A percentile compares a stretch with the other conserved stretches of the same genome.
phyloP scores from a whole-genome alignment of 768 basidiomycete species.

The Leucocoprinus leucothites region DNA sequence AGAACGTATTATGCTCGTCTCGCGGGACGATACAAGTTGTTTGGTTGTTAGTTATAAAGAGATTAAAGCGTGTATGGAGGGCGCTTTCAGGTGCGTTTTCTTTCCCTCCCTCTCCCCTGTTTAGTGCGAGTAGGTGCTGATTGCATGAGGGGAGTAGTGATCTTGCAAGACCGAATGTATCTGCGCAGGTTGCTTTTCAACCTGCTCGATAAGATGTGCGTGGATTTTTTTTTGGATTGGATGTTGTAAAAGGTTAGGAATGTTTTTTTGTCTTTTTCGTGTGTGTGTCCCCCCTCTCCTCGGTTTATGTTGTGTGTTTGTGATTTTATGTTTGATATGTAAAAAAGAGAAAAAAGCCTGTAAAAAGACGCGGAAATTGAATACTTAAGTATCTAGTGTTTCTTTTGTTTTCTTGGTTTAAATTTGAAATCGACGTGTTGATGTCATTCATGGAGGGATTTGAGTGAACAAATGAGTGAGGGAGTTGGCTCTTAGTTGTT shows the following conservation, averaged over 20 bases:
- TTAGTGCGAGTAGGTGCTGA: background rate
- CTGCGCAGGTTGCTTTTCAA: background rate
- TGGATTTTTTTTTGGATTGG: background rate
- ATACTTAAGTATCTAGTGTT: too few relatives aligned
- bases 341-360: too few relatives aligned
- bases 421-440: too few relatives aligned
- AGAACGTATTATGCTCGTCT: conserved; percentile 91
- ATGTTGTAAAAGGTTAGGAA: background rate
- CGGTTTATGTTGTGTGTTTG: too few relatives aligned
- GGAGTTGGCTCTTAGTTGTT: too few relatives aligned
- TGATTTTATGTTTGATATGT: too few relatives aligned
- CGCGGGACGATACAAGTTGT: conserved; percentile 94
- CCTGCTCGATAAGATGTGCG: background rate
- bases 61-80: conserved; percentile 80
- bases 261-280: background rate
- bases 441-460: too few relatives aligned
- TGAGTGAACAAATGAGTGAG: too few relatives aligned
- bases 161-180: conserved; percentile 26
- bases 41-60: conserved; percentile 93
- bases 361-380: too few relatives aligned
- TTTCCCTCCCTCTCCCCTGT: background rate
- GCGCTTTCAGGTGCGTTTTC: conserved; percentile 71
- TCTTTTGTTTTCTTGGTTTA: too few relatives aligned
- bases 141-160: conserved; percentile 34
- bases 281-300: too few relatives aligned